Base-by-base conservation (phyloP, 176 grass and related monocot genomes). In the Saccharum officinarum region DNA sequence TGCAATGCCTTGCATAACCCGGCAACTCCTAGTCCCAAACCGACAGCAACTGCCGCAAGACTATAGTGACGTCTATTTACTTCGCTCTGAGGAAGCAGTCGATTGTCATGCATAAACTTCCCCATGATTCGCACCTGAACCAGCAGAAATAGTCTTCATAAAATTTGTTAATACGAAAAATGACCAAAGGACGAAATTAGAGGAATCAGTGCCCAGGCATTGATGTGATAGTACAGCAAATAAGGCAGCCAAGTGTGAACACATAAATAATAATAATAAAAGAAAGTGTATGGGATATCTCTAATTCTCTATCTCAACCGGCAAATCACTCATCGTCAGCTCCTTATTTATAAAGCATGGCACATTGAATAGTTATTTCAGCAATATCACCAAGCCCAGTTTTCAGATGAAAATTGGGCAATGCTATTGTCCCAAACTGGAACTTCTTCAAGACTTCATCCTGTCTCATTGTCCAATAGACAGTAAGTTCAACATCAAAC, bases 1-100 rank as follows among this genome's bases (percentile, higher is more conserved):
- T 69, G 39, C 46, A 95, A 59, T 14, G 65, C 78, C 57, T 91
- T 83, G 78, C 81, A 94, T 57, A 98, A 72, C 66, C 88, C 86
- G 28, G 83, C 86, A 54, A 92, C 80, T 80, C 93, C 97, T 75
- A 95, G 77, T 73, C 91, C 90, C 72, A 98, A 74, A 31, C 91
- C 75, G 71, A 91, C 69, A 80, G 85, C 87, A 66, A 86, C 60
- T 42, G 83, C 88, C 40, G 85, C 74, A 80, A 87, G 59, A 84
- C 46, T 84, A 84, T 86, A 92, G 20, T 73, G 47, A 41, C 64
- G 81, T 17, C 64, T 47, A 28, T 71, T 44, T 47, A 77, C 80
- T 69, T 84, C 49, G 34, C 23, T 23, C 57, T 36, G 62, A 25
- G 45, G 81, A 38, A 86, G 13, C 26, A 90, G 20, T 47, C 72